Percentiles rank a stretch among this genome's conserved stretches.
Evolutionary conservation across 192 early-diverging fungal genomes (phyloP).

Genomic region (Coemansia sp.): DNA sequence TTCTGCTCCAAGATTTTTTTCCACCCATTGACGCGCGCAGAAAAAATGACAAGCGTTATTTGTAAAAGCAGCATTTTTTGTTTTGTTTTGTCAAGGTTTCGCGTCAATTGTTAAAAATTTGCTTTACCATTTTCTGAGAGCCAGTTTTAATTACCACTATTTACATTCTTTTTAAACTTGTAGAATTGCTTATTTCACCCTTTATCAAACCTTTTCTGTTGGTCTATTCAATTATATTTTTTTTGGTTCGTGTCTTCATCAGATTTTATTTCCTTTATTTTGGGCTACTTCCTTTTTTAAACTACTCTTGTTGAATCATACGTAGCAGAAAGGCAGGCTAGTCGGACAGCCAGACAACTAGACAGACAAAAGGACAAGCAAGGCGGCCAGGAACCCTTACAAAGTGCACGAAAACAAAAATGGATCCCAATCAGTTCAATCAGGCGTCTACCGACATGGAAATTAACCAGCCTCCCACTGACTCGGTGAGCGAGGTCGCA

Average conservation of each 20-base stretch:
- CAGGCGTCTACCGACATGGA: constrained; percentile 48
- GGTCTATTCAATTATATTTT: too few species aligned
- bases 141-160: not conserved
- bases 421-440: constrained; percentile 14
- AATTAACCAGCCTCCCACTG: constrained; percentile 65
- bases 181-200: not conserved
- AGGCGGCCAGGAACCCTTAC: too few species aligned
- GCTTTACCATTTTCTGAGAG: not conserved
- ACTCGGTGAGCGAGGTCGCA: constrained; percentile 74
- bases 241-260: too few species aligned
- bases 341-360: not conserved
- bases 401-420: not conserved
- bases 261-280: not conserved
- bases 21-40: too few species aligned
- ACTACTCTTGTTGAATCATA: not conserved
- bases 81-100: not conserved
- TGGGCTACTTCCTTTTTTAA: not conserved
- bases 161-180: not conserved
- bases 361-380: not conserved
- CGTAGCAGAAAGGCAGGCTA: not conserved
- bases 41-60: not conserved
- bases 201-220: not conserved
- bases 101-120: not conserved
- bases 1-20: too few species aligned
- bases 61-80: not conserved